Evolutionary conservation across 352 stramenopile species (phyloP), one percentile per base, ranked within the genome.

Genomic region (Phytophthora melonis): DNA sequence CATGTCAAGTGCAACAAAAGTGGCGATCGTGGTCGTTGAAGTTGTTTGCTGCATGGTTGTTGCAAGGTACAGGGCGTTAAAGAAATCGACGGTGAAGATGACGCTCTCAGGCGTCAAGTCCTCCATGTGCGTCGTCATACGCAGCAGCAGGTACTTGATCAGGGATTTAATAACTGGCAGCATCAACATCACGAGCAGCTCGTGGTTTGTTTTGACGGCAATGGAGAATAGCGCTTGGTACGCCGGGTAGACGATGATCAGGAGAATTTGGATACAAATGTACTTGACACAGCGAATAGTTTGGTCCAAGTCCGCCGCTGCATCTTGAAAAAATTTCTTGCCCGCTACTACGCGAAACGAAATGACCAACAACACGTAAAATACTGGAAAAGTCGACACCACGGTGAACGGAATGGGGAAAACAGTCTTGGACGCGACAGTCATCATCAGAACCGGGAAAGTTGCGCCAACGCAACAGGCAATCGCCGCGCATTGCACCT

Each of bases 51-150:
- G 69, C 69, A 72, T 68, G 13, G 25, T 54, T 1, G 58, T 63
- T 3, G 63, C 54, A 10, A 76, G 14, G n/a, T 68, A 72, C 19
- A 72, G 21, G 8, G 69, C 47, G 32, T 76, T 72, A 32, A 72
- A 72, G 30, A 72, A 63, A 8, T 65, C 63, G 13, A 54, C 57
- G 0, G 57, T 68, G 27, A 76, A 64, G 32, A 72, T 72, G 6
- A 63, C 63, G 14, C 54, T 50, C 11, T 62, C 41, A 4, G 69
- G 69, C 41, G 68, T 66, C 18, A 65, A 13, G 30, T 76, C 69
- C 49, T 72, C 69, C 16, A 76, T 19, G 63, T 76, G 63, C 3
- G 43, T 32, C 5, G 55, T 59, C 5, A 19, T 56, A 11, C 49
- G 52, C 25, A 55, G 47, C 0, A 69, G 23, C 6, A 69, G 63